Base-by-base conservation (phyloP, 306 rosid species). In the Boehmeria nivea region DNA sequence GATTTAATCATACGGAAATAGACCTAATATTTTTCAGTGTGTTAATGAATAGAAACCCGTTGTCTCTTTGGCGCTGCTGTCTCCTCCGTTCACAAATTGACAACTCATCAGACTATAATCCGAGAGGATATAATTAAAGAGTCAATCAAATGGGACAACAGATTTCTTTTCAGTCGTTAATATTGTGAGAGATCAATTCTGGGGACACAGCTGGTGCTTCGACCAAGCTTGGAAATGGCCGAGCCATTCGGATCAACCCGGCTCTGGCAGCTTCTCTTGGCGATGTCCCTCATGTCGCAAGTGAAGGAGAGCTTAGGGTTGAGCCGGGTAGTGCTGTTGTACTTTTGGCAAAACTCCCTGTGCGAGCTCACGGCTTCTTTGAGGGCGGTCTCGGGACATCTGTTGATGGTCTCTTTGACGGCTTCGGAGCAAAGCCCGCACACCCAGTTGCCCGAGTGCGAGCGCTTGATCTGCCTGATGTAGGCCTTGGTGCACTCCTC, bases 391-490 rank as follows among this genome's bases (percentile, higher is more conserved):
- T 50, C 26, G 1, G 58, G 67, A 28, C 40, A 42, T 60, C 55
- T 27, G 7, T 17, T 16, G 22, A 61, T 56, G 48, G 20, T 79
- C 11, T 87, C 87, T 36, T 79, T 81, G 13, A 87, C 89, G 38
- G 85, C 94, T 50, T 78, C 89, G 11, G 82, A 79, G 66, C 89
- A 83, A 57, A 84, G 85, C n/a, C 95, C 95, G 12, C 94, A 87
- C 11, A 84, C 64, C 95, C 89, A 87, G 6, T 75, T 76, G 1
- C 87, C 94, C 23, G 75, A 60, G 37, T 59, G 69, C 0, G 57
- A 40, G 37, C 34, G 63, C 51, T 72, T 36, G 13, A 87, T 73
- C 53, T 84, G 49, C 23, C 34, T 10, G 22, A 76, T 79, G 47
- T 87, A 84, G 55, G 63, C 55, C 8, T 3, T n/a, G 3, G 83